Evolutionary conservation across 1,139 yeast species (phyloP).

Genomic region (Taphrina communis): DNA sequence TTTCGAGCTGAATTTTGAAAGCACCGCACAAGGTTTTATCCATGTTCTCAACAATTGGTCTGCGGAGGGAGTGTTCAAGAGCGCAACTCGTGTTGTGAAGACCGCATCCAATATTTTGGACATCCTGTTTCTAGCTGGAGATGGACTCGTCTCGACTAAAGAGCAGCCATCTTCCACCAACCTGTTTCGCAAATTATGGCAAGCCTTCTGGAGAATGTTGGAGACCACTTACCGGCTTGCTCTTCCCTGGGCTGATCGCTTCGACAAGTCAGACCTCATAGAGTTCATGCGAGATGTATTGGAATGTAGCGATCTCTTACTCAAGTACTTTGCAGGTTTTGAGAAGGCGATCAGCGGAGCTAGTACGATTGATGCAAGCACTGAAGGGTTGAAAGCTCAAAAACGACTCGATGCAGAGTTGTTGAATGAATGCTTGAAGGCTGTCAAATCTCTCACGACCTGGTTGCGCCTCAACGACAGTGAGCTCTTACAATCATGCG

Average conservation of each 20-base stretch:
- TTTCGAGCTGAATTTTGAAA: slow-evolving; percentile 56
- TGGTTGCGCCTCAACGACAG: slow-evolving; percentile 85
- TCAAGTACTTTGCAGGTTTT: slow-evolving; percentile 68
- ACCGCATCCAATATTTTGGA: slow-evolving; percentile 34
- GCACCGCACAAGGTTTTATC: slow-evolving; percentile 60
- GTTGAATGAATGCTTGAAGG: slow-evolving; percentile 47
- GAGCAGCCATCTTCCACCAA: neutral
- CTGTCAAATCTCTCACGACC: slow-evolving; percentile 46
- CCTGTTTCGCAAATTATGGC: slow-evolving; percentile 59
- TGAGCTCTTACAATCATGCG: slow-evolving; percentile 75
- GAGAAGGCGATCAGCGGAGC: slow-evolving; percentile 47
- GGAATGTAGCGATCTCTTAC: slow-evolving; percentile 72
- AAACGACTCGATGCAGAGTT: slow-evolving; percentile 49
- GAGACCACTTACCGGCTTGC: slow-evolving; percentile 72
- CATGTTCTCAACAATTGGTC: slow-evolving; percentile 57
- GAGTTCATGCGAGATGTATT: slow-evolving; percentile 87
- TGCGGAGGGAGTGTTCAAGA: slow-evolving; percentile 36
- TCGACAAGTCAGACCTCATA: slow-evolving; percentile 63
- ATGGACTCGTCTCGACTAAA: slow-evolving; percentile 23
- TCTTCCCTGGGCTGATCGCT: slow-evolving; percentile 70
- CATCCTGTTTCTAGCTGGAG: slow-evolving; percentile 20
- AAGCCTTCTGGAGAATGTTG: slow-evolving; percentile 70
- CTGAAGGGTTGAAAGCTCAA: slow-evolving; percentile 10
- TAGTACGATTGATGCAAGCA: neutral
- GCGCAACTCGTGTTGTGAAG: slow-evolving; percentile 40